These are phyloP conservation scores for Carallia pectinifolia DNA, from an alignment of 345 rosid species.

Conservation along the genomic window DNA sequence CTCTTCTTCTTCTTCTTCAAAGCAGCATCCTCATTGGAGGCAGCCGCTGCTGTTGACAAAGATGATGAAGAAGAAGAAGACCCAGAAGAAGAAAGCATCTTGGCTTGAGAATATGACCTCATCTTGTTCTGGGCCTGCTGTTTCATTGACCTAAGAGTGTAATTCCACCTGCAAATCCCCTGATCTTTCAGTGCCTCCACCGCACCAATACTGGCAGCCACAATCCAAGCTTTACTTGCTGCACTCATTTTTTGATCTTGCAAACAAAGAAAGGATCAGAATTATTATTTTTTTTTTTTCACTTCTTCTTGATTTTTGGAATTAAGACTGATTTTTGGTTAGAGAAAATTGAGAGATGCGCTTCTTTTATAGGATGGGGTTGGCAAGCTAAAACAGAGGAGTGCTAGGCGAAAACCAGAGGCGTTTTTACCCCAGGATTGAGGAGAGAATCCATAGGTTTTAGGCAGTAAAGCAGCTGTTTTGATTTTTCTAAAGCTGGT, in stretches of 20 bases:
- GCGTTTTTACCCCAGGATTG: neutral
- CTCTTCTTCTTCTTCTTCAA: slow-evolving; percentile 10
- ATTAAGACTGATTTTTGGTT: too few species aligned
- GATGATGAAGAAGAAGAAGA: slow-evolving; percentile 10
- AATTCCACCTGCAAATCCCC: slow-evolving; percentile 69
- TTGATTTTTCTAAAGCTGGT: too few species aligned
- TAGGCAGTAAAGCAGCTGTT: too few species aligned
- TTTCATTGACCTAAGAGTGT: slow-evolving; percentile 43
- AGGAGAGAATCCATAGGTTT: neutral
- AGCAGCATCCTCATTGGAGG: neutral
- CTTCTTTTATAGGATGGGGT: too few species aligned
- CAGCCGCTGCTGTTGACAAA: neutral
- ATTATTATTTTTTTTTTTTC: too few species aligned
- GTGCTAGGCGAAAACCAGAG: neutral
- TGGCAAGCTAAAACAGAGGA: too few species aligned
- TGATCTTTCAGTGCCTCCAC: slow-evolving; percentile 75
- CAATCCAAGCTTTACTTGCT: slow-evolving; percentile 39
- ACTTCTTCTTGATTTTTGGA: too few species aligned
- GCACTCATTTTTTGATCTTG: neutral
- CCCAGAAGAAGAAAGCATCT: slow-evolving; percentile 7
- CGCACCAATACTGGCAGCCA: slow-evolving; percentile 56
- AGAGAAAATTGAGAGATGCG: too few species aligned
- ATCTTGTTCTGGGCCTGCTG: slow-evolving; percentile 41
- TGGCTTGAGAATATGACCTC: slow-evolving; percentile 9
- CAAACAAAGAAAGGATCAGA: accelerated